A percentile compares a stretch with the other conserved stretches of the same genome.
These are phyloP conservation scores for Penicillium sp. DNA, from an alignment of 2,329 filamentous ascomycete species.

Conservation along the genomic window DNA sequence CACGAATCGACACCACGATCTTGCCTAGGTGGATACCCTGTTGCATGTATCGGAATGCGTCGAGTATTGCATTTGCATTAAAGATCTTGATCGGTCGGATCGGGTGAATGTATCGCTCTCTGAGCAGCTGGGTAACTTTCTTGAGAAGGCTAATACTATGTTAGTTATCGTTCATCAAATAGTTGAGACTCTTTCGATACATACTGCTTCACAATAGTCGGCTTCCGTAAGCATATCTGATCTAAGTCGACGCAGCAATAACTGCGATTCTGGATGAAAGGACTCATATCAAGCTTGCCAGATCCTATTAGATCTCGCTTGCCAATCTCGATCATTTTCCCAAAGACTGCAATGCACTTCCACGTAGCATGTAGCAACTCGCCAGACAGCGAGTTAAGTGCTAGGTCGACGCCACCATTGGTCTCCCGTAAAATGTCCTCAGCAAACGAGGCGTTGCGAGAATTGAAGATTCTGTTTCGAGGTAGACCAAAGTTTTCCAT, in stretches of 20 bases:
- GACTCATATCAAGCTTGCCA: slow-evolving; percentile 23
- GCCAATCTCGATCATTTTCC: slow-evolving; percentile 30
- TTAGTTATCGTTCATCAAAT: background rate
- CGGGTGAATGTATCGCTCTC: slow-evolving; percentile 10
- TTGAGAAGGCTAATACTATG: background rate
- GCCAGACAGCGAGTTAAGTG: slow-evolving; percentile 30
- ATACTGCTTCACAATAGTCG: slow-evolving; percentile 6
- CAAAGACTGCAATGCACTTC: slow-evolving; percentile 32
- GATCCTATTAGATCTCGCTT: slow-evolving; percentile 26
- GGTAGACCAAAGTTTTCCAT: slow-evolving; percentile 20
- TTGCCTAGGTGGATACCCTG: slow-evolving; percentile 48
- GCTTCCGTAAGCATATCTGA: slow-evolving; percentile 10
- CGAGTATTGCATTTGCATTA: slow-evolving; percentile 29
- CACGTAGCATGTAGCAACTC: slow-evolving; percentile 30
- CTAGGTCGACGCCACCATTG: slow-evolving; percentile 26
- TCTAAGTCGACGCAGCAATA: slow-evolving; percentile 27
- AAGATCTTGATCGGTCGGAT: slow-evolving; percentile 23
- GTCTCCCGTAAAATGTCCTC: slow-evolving; percentile 18
- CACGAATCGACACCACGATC: slow-evolving; percentile 33
- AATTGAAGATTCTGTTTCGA: slow-evolving; percentile 24
- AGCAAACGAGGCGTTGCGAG: slow-evolving; percentile 19
- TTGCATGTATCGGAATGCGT: slow-evolving; percentile 48
- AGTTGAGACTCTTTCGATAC: background rate
- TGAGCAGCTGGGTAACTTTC: slow-evolving; percentile 4
- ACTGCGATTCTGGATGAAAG: slow-evolving; percentile 23